Conservation (phyloP, 73 alveolate species). For the Paramecium bursaria region DNA sequence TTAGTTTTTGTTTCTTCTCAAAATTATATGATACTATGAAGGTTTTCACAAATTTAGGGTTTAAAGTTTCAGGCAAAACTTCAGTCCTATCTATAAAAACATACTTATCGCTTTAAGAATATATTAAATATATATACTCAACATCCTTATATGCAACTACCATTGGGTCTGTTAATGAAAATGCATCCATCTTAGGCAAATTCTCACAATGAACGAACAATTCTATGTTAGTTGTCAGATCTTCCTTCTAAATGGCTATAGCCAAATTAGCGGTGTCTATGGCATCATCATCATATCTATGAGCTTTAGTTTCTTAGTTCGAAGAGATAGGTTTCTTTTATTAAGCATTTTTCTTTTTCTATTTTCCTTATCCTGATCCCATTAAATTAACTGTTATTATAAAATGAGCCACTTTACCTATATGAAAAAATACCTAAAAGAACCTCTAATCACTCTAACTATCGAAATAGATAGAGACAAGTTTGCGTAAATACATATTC, state of each 20-base stretch:
- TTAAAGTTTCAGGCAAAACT: slow-evolving; percentile 77
- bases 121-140: slow-evolving; percentile 46
- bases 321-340: slow-evolving; percentile 4
- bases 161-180: slow-evolving; percentile 78
- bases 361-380: slow-evolving; percentile 57
- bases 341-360: slow-evolving; percentile 41
- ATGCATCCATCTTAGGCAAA: slow-evolving; percentile 79
- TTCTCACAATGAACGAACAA: slow-evolving; percentile 75
- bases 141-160: slow-evolving; percentile 66
- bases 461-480: slow-evolving; percentile 43
- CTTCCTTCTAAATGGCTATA: slow-evolving; percentile 65
- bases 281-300: slow-evolving; percentile 50
- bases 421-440: slow-evolving; percentile 37
- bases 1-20: slow-evolving; percentile 77
- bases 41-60: slow-evolving; percentile 81
- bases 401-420: slow-evolving; percentile 45
- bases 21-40: slow-evolving; percentile 78
- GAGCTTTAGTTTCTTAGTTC: not conserved
- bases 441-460: slow-evolving; percentile 45
- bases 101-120: slow-evolving; percentile 73
- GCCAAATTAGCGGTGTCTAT: slow-evolving; percentile 53
- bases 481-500: slow-evolving; percentile 17
- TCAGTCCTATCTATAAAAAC: slow-evolving; percentile 85
- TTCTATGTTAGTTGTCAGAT: slow-evolving; percentile 58
- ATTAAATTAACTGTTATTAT: slow-evolving; percentile 12